These are phyloP conservation scores for Amanita fuliginea DNA, from an alignment of 768 basidiomycete species.

Conservation along the genomic window DNA sequence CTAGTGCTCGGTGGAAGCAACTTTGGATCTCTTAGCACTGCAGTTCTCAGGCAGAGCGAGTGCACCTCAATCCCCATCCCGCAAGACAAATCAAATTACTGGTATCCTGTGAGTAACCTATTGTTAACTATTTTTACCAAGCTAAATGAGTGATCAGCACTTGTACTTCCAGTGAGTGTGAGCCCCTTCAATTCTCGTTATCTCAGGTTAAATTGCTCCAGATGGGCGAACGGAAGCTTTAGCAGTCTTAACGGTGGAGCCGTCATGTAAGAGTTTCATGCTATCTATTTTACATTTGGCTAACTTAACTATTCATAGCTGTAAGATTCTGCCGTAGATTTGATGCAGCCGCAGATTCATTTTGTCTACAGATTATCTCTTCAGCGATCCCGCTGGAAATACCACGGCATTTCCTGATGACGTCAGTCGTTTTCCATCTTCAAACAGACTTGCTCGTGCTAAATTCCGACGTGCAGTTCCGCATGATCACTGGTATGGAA, in stretches of 20 bases:
- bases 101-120: slow-evolving; percentile 31
- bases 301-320: background rate
- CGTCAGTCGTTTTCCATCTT: slow-evolving; percentile 19
- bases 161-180: slow-evolving; percentile 37
- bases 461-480: slow-evolving; percentile 25
- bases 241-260: slow-evolving; percentile 15
- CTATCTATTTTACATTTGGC: background rate
- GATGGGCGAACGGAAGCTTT: slow-evolving; percentile 24
- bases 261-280: slow-evolving; percentile 15
- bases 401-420: slow-evolving; percentile 46
- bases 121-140: background rate
- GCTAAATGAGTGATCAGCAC: slow-evolving; percentile 19
- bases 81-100: slow-evolving; percentile 43
- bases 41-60: slow-evolving; percentile 29
- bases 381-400: slow-evolving; percentile 30
- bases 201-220: slow-evolving; percentile 9
- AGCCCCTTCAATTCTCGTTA: background rate
- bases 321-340: background rate
- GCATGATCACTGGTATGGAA: slow-evolving; percentile 37
- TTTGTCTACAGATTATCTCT: slow-evolving; percentile 31
- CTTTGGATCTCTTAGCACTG: slow-evolving; percentile 32
- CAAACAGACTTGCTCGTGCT: slow-evolving; percentile 3
- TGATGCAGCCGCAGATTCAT: background rate
- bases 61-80: slow-evolving; percentile 45
- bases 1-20: slow-evolving; percentile 45